Base-by-base conservation (phyloP, 306 rosid genomes). In the Trifolium dubium region DNA sequence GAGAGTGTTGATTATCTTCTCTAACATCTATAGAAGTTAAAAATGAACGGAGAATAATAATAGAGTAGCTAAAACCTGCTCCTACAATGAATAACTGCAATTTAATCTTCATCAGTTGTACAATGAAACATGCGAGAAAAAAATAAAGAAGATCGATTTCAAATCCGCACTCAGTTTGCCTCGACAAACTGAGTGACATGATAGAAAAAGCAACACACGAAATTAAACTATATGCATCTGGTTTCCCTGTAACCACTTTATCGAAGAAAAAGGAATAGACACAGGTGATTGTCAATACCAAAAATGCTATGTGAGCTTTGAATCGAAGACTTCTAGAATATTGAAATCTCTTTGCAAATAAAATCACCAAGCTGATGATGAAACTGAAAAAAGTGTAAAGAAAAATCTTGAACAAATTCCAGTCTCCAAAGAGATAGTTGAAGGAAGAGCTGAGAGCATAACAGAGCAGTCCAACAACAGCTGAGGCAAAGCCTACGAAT, bases 81-180 rank as follows among this genome's bases (percentile, higher is more conserved):
- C 75, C 71, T 47, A 77, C 10, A 12, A 35, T 32, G 2, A 12
- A 46, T 2, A 77, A 6, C 34, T 30, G 12, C 17, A 17, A 51
- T 4, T 69, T 69, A 5, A 69, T 69, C 75, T 59, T 69, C 76
- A 49, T 77, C 10, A 77, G 71, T 28, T 60, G 71, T 10, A 69
- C 14, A 2, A 3, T 77, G 4, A 77, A n/a, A 69, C 14, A 2
- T n/a, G 34, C 65, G 0, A 58, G 18, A 6, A 61, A 78, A 30
- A 70, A 77, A 6, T 70, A 34, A 0, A 70, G 17, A 10, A 77
- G 72, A 71, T 77, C 81, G 0, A 47, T 13, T 23, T 59, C 66
- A 5, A 77, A n/a, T n/a, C n/a, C n/a, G n/a, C n/a, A n/a, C n/a
- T n/a, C n/a, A n/a, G n/a, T n/a, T n/a, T n/a, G n/a, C n/a, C 43